phyloP scores from a whole-genome alignment of 73 alveolate genomes.

The Tetrahymena malaccensis region DNA sequence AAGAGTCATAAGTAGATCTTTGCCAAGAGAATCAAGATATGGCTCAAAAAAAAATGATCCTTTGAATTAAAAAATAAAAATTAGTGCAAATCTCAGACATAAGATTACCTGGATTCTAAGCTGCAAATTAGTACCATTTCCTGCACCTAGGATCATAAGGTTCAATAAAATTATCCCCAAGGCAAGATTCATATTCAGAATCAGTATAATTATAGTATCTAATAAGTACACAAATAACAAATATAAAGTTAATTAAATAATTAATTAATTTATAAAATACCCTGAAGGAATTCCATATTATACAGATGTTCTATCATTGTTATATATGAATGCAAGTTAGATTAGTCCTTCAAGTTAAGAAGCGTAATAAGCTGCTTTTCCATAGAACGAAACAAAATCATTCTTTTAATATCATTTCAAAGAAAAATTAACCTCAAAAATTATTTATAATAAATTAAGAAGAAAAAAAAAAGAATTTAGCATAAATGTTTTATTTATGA shows the following conservation, averaged over 20 bases:
- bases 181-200: background rate
- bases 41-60: background rate
- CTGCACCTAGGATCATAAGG: background rate
- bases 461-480: background rate
- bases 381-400: background rate
- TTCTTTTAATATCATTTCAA: background rate
- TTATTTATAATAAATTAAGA: background rate
- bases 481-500: too few relatives aligned
- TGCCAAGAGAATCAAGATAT: background rate
- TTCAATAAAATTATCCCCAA: background rate
- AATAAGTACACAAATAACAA: too few relatives aligned
- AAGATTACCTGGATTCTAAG: background rate
- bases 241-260: too few relatives aligned
- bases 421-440: too few relatives aligned
- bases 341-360: background rate
- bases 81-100: too few relatives aligned
- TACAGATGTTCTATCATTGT: background rate
- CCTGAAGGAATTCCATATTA: background rate
- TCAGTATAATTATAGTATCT: background rate
- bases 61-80: too few relatives aligned
- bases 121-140: background rate
- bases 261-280: background rate
- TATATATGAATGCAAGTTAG: background rate
- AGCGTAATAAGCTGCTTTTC: background rate
- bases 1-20: background rate